These are phyloP conservation scores for Capsicum chinense DNA, from an alignment of 257 asterid species.

Conservation along the genomic window DNA sequence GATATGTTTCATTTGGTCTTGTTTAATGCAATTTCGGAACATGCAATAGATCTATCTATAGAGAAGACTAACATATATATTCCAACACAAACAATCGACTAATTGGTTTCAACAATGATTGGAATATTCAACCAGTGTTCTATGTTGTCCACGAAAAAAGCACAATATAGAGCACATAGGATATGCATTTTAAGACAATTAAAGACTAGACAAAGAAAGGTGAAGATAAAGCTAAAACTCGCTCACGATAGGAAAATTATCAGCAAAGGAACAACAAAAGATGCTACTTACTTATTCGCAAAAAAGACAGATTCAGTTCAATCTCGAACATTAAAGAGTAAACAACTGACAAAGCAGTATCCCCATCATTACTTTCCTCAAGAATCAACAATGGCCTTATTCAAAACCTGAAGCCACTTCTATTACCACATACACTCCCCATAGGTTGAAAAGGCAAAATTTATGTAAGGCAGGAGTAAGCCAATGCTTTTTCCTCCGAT, in stretches of 20 bases:
- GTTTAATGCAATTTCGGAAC: too few relatives aligned
- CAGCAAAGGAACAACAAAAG: neutral
- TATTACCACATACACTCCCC: conserved; percentile 27
- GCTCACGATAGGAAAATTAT: neutral
- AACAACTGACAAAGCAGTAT: conserved; percentile 25
- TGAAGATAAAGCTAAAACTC: neutral
- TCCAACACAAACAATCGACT: too few relatives aligned
- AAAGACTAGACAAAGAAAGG: neutral
- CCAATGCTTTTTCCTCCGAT: conserved; percentile 84
- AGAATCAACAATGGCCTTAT: conserved; percentile 45
- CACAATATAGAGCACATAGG: neutral
- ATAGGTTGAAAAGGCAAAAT: neutral
- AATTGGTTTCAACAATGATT: too few relatives aligned
- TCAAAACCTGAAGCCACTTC: conserved; percentile 42
- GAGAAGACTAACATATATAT: too few relatives aligned
- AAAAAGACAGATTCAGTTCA: neutral
- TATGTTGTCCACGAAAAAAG: neutral
- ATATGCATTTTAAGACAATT: neutral
- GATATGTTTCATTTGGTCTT: too few relatives aligned
- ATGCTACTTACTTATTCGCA: conserved; percentile 14
- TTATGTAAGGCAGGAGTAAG: conserved; percentile 82
- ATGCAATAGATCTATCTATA: too few relatives aligned
- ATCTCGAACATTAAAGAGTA: neutral
- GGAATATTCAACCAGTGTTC: neutral
- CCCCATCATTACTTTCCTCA: conserved; percentile 32